phyloP scores from a whole-genome alignment of 345 rosid species.

The Tarenaya hassleriana region DNA sequence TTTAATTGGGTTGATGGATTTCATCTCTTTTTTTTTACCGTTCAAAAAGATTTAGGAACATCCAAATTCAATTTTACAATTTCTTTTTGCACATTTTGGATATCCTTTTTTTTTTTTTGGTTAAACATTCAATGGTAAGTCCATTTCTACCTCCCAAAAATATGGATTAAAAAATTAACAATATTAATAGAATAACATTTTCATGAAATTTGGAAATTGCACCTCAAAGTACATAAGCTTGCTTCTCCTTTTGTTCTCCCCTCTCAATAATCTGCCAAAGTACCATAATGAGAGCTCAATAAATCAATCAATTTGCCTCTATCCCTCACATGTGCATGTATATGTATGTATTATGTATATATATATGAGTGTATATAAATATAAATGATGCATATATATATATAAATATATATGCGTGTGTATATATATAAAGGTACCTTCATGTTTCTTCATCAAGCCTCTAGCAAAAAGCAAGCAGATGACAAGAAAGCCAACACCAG shows the following conservation, averaged over 20 bases:
- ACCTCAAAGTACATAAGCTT: conserved; percentile 5
- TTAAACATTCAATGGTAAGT: conserved; percentile 5
- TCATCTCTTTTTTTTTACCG: no score
- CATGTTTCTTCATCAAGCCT: conserved; percentile 64
- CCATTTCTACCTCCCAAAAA: conserved; percentile 19
- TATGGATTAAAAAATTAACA: conserved; percentile 13
- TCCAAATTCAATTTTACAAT: no score
- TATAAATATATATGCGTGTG: not conserved
- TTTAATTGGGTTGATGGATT: no score
- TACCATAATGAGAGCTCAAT: not conserved
- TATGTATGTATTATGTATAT: conserved; percentile 4
- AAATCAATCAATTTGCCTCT: not conserved
- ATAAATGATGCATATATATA: conserved; percentile 16
- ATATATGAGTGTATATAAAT: no score
- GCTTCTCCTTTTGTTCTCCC: conserved; percentile 18
- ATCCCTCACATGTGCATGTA: conserved; percentile 21
- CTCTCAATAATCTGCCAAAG: conserved; percentile 29
- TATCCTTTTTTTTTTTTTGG: not conserved
- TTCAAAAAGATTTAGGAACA: no score
- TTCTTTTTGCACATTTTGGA: not conserved
- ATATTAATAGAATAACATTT: conserved; percentile 18
- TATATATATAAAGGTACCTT: conserved; percentile 34
- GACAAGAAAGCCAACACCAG: conserved; percentile 80
- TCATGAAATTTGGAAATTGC: conserved; percentile 8
- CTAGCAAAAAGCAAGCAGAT: conserved; percentile 80